A percentile compares a stretch with the other conserved stretches of the same genome.
Evolutionary conservation across 2,329 filamentous ascomycete species (phyloP).

Genomic region (Epichloe brachyelytri): DNA sequence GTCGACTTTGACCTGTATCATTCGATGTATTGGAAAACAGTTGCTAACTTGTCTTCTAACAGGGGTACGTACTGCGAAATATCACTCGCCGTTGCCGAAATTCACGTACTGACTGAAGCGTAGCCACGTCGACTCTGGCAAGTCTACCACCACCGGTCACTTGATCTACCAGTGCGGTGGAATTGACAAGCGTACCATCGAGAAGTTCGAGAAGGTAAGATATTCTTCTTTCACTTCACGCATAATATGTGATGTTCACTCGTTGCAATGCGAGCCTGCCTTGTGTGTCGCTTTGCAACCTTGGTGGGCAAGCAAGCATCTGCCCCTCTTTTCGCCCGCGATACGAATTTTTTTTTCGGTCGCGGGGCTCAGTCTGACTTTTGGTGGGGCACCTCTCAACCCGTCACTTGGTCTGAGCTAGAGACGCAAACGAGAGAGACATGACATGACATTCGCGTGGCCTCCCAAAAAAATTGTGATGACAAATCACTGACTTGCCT

Average conservation of each 20-base stretch:
- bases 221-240: constrained; percentile 8
- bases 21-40: not conserved
- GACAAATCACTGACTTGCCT: not conserved
- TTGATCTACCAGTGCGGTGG: constrained; percentile 99
- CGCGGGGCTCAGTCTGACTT: constrained; percentile 3
- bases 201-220: constrained; percentile 99
- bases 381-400: constrained; percentile 10
- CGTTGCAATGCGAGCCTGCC: not conserved
- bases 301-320: not conserved
- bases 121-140: constrained; percentile 97
- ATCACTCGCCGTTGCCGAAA: constrained; percentile 15
- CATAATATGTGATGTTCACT: not conserved
- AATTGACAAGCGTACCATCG: constrained; percentile 99
- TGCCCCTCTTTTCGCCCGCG: constrained; percentile 2
- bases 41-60: constrained; percentile 9
- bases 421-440: not conserved
- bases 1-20: constrained; percentile 10
- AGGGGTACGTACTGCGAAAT: constrained; percentile 15
- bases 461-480: not conserved
- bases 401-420: constrained; percentile 2
- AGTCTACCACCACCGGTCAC: constrained; percentile 89
- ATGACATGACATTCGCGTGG: not conserved
- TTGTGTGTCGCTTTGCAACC: not conserved
- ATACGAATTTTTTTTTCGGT: constrained; percentile 9
- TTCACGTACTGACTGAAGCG: constrained; percentile 13